Percentiles rank a stretch among this genome's conserved stretches.
These are phyloP conservation scores for Coleophoma cylindrospora DNA, from an alignment of 2,329 filamentous ascomycete species.

Conservation along the genomic window DNA sequence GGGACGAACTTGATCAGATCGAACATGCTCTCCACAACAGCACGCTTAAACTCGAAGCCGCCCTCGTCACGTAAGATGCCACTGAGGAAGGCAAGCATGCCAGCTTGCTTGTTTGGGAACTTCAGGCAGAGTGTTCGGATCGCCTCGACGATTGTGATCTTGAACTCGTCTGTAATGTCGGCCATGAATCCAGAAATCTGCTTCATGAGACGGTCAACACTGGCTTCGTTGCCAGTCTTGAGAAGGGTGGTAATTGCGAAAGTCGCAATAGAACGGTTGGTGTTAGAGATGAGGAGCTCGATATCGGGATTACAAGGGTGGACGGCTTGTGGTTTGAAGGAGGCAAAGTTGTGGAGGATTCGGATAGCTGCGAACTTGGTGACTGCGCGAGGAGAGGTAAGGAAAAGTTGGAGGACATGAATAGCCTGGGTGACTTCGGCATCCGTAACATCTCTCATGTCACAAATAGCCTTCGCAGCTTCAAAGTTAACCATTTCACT, in stretches of 20 bases:
- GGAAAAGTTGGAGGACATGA: slow-evolving; percentile 92
- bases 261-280: slow-evolving; percentile 94
- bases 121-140: slow-evolving; percentile 95
- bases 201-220: slow-evolving; percentile 96
- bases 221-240: slow-evolving; percentile 97
- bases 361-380: slow-evolving; percentile 97
- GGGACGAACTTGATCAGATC: slow-evolving; percentile 98
- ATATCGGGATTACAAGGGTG: slow-evolving; percentile 96
- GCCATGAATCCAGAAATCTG: slow-evolving; percentile 98
- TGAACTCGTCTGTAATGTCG: slow-evolving; percentile 98
- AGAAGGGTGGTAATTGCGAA: slow-evolving; percentile 97
- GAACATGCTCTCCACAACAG: slow-evolving; percentile 98
- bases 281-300: slow-evolving; percentile 92
- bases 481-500: slow-evolving; percentile 99
- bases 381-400: slow-evolving; percentile 90
- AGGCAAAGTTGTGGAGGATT: slow-evolving; percentile 93
- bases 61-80: slow-evolving; percentile 96
- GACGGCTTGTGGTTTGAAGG: slow-evolving; percentile 91
- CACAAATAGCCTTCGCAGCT: slow-evolving; percentile 95
- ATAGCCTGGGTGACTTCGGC: slow-evolving; percentile 88
- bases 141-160: slow-evolving; percentile 99
- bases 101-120: slow-evolving; percentile 96
- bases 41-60: slow-evolving; percentile 96
- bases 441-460: slow-evolving; percentile 89
- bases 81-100: slow-evolving; percentile 95